Conservation (phyloP, 208 protist species). For the Leptomonas pyrrhocoris region DNA sequence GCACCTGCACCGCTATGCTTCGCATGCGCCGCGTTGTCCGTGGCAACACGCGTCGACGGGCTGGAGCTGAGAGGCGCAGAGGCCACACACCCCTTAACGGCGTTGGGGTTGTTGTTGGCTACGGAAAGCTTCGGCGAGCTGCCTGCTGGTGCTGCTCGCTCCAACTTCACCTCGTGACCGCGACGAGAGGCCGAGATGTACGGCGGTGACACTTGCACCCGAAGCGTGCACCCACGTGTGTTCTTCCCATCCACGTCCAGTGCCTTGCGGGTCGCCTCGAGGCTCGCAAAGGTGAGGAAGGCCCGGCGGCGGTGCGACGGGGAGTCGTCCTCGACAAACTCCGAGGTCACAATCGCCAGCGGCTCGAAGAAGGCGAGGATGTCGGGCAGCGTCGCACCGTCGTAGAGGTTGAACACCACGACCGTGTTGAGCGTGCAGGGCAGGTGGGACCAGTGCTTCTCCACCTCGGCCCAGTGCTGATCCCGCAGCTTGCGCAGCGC, state of each 20-base stretch:
- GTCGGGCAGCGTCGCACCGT: conserved; percentile 64
- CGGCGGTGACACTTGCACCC: conserved; percentile 84
- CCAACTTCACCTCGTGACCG: conserved; percentile 45
- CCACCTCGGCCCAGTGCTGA: conserved; percentile 73
- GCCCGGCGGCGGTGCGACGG: conserved; percentile 62
- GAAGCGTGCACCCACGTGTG: conserved; percentile 77
- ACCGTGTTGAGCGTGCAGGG: conserved; percentile 69
- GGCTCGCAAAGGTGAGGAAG: conserved; percentile 73
- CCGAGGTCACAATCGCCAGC: conserved; percentile 41
- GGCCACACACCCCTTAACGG: neutral
- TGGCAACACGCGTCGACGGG: neutral
- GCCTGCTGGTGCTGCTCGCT: conserved; percentile 1
- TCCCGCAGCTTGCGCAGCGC: conserved; percentile 71
- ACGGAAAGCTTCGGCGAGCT: conserved; percentile 12
- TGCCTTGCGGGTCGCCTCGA: conserved; percentile 51
- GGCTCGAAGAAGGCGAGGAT: conserved; percentile 55
- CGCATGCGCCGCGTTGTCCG: neutral
- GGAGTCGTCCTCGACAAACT: conserved; percentile 69
- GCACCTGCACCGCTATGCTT: neutral
- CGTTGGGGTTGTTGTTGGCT: neutral
- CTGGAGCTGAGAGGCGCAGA: conserved; percentile 9
- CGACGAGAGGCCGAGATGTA: conserved; percentile 69
- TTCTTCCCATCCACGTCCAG: conserved; percentile 82
- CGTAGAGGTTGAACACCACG: conserved; percentile 82
- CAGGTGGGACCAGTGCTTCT: conserved; percentile 77